phyloP scores from a whole-genome alignment of 352 stramenopile genomes.

The Globisporangium recalcitrans region DNA sequence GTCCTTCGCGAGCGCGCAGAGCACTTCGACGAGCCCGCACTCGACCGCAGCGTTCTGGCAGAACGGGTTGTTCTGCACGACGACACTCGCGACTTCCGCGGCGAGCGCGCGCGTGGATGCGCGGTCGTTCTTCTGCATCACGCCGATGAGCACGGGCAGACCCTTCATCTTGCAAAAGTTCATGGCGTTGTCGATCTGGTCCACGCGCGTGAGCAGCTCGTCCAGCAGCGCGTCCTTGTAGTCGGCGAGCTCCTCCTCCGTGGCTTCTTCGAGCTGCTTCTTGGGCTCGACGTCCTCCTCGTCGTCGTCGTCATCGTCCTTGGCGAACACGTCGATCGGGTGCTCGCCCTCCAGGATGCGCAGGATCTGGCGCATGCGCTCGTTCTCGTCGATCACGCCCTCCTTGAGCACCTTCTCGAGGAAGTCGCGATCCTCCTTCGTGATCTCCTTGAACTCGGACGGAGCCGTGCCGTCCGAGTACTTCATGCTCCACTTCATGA shows the following conservation, averaged over 20 bases:
- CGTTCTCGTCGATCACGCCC: slow-evolving; percentile 79
- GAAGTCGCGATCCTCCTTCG: slow-evolving; percentile 69
- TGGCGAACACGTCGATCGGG: slow-evolving; percentile 60
- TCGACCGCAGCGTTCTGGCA: slow-evolving; percentile 71
- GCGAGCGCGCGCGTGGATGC: slow-evolving; percentile 54
- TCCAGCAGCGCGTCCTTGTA: slow-evolving; percentile 83
- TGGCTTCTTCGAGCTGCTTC: slow-evolving; percentile 31
- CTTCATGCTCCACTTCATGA: slow-evolving; percentile 88
- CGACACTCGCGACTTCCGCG: slow-evolving; percentile 72
- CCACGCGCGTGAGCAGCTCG: slow-evolving; percentile 78
- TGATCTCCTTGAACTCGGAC: slow-evolving; percentile 60
- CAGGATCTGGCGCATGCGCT: slow-evolving; percentile 80
- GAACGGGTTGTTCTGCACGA: slow-evolving; percentile 86
- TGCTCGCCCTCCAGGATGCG: slow-evolving; percentile 78
- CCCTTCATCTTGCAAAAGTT: slow-evolving; percentile 86
- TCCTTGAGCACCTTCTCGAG: slow-evolving; percentile 83
- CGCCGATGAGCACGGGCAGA: slow-evolving; percentile 44
- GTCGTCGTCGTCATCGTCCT: slow-evolving; percentile 30
- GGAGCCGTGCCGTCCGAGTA: slow-evolving; percentile 75
- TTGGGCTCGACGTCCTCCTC: slow-evolving; percentile 23
- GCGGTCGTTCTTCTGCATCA: slow-evolving; percentile 54
- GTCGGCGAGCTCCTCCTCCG: slow-evolving; percentile 58
- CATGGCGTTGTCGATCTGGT: slow-evolving; percentile 86
- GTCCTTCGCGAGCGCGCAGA: slow-evolving; percentile 51
- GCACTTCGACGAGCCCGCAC: slow-evolving; percentile 53